Evolutionary conservation across 768 basidiomycete genomes (phyloP), one percentile per base, ranked within the genome.

Genomic region (Termitomyces heimii): DNA sequence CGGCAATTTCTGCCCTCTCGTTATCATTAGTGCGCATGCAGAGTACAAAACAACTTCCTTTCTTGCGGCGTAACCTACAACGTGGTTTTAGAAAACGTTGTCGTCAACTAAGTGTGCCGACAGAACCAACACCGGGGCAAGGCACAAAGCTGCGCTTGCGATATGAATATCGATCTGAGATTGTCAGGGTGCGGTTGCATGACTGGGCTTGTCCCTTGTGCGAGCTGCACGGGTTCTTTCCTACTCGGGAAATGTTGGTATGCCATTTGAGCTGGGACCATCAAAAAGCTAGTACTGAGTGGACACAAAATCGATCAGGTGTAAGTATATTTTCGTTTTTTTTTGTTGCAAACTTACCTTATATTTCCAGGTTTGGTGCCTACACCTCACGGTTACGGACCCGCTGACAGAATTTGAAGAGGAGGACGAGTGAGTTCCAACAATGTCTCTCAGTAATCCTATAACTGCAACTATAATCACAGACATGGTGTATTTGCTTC

Each of bases 161-260:
- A 9, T 42, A 59, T n/a, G 35, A 40, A 63, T 46, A 57, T 72
- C 28, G 60, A 54, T 65, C 63, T 70, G 31, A 47, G 67, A 53
- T 59, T 18, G 66, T 68, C 49, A 63, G 61, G 49, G 68, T 70
- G 14, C 62, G 55, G 10, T 68, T 77, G 65, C 59, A 58, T 20
- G 61, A 67, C 2, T 82, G 79, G 75, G 40, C 67, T 40, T 86
- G 85, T 61, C 83, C 85, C 0, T 60, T 85, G n/a, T 86, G 85
- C 61, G 71, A 73, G 35, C 54, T 81, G 10, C 73, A 82, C 48
- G 71, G 68, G 24, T 57, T 57, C 0, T 81, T 86, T 45, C 48
- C 60, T 8, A 79, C 76, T 24, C 69, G 66, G 13, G 71, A 64
- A 28, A 74, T 79, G 73, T 67, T 86, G 1, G 64, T 63, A 28